Evolutionary conservation across 2,329 filamentous ascomycete genomes (phyloP).

Genomic region (Nemania sp.): DNA sequence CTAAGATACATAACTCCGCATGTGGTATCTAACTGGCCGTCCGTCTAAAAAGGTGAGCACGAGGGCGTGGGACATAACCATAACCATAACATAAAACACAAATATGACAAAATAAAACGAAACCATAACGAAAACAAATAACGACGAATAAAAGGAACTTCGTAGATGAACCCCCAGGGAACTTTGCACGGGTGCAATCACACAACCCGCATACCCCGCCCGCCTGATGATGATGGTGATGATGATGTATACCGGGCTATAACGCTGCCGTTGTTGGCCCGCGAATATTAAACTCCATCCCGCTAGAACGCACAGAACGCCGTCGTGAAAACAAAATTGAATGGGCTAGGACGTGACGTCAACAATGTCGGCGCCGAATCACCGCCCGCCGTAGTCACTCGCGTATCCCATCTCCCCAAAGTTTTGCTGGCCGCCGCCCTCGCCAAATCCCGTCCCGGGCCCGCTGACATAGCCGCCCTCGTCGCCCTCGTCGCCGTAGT

Average conservation of each 20-base stretch:
- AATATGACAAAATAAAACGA: too few relatives aligned
- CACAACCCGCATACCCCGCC: not conserved
- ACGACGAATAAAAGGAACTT: constrained; percentile 9
- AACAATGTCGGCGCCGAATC: not conserved
- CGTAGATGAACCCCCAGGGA: constrained; percentile 6
- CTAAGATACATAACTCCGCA: constrained; percentile 29
- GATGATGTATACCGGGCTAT: constrained; percentile 8
- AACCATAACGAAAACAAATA: too few relatives aligned
- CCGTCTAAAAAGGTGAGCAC: constrained; percentile 29
- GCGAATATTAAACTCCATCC: constrained; percentile 7
- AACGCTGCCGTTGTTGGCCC: too few relatives aligned
- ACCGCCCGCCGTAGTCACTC: constrained; percentile 57
- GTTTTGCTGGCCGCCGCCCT: constrained; percentile 59
- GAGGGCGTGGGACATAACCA: too few relatives aligned
- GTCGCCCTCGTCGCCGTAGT: constrained; percentile 75
- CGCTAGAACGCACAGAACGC: constrained; percentile 10
- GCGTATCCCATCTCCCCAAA: constrained; percentile 60
- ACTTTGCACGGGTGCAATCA: too few relatives aligned
- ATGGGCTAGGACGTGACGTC: not conserved
- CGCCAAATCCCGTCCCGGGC: constrained; percentile 63
- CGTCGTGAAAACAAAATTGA: constrained; percentile 10
- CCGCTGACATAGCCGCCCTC: constrained; percentile 70
- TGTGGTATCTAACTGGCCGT: constrained; percentile 42
- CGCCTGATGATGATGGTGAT: too few relatives aligned
- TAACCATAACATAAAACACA: too few relatives aligned